Base-by-base conservation (phyloP, 2,329 filamentous ascomycete genomes). In the Cytospora paraplurivora region DNA sequence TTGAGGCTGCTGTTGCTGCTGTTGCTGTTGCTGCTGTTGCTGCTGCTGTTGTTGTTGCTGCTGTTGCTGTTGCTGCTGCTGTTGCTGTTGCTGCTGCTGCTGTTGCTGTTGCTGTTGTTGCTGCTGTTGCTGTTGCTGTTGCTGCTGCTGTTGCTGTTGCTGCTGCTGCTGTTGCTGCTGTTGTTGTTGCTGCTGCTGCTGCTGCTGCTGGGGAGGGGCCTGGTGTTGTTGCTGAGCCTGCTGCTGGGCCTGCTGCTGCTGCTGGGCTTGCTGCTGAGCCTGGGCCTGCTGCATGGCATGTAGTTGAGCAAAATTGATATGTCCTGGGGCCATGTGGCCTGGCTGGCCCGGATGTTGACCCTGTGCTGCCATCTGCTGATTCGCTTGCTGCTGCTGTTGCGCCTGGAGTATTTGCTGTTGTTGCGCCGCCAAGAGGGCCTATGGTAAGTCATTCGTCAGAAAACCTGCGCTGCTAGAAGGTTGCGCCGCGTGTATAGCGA, bases 321-420 rank as follows among this genome's bases (percentile, higher is more conserved):
- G 77, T 65, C 82, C 81, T 4, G 79, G 74, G 41, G 76, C 81
- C 75, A 84, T 81, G 60, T 76, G 79, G 69, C 78, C 77, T 33
- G 74, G 77, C 66, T 85, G 83, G 21, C 78, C 79, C 32, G 76
- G 79, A 64, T 78, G 77, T 32, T 76, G 77, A 6, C 71, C 77
- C 63, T 74, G 77, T 66, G 77, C 76, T 72, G 75, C 76, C 72
- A 78, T 76, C 67, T 73, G 78, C 64, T 74, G 76, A 35, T 76
- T 76, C 4, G 70, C 76, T 59, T 71, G 75, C 66, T 75, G 75
- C 66, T 75, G 76, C 75, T 74, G 76, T 69, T 76, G 75, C 68
- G 71, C 76, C 63, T 75, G 75, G 66, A 72, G 73, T 61, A 73
- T 72, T 62, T 79, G 77, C 47, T 82, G 79, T 64, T 82, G 79